Evolutionary conservation across 2,329 filamentous ascomycete species (phyloP), one percentile per base, ranked within the genome.

Genomic region (Alternaria ventricosa): DNA sequence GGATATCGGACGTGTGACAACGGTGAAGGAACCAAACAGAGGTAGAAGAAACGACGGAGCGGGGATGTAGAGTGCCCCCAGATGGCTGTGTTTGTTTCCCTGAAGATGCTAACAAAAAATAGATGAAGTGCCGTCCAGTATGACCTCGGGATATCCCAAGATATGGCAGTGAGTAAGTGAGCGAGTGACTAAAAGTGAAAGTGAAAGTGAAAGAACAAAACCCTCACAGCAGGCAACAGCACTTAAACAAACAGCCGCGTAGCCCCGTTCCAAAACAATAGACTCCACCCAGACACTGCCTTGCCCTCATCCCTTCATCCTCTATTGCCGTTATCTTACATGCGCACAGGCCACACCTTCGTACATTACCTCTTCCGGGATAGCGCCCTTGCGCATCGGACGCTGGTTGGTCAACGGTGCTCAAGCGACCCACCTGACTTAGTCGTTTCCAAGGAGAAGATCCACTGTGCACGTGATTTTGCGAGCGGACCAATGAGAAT

Each of bases 301-400:
- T 60, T 47, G 18, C 27, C 47, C 33, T 22, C 41, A 55, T 46
- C 15, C 50, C 51, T 33, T 43, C n/a, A 50, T 61, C 30, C 46
- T 22, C 20, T 18, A 11, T 45, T 56, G 33, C 53, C 15, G 18
- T 25, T 41, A 60, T 56, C 33, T 13, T 44, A 20, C 23, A 6
- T 41, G 13, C 3, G 58, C 53, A 57, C 58, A 47, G 55, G 20
- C 49, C 57, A 18, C 6, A 18, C 20, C 15, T 47, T 69, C 66
- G 61, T 70, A 63, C 57, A 67, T 68, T 72, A 33, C 68, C 57
- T 61, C 23, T 67, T 66, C 15, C 22, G 54, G 27, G 33, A 27
- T 65, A 64, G 64, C 58, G 61, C 49, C 43, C 47, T n/a, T 36
- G 15, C 7, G 15, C 33, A n/a, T 36, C 15, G 4, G 33, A 36